These are phyloP conservation scores for Boletales sp. DNA, from an alignment of 768 basidiomycete genomes.

Conservation along the genomic window DNA sequence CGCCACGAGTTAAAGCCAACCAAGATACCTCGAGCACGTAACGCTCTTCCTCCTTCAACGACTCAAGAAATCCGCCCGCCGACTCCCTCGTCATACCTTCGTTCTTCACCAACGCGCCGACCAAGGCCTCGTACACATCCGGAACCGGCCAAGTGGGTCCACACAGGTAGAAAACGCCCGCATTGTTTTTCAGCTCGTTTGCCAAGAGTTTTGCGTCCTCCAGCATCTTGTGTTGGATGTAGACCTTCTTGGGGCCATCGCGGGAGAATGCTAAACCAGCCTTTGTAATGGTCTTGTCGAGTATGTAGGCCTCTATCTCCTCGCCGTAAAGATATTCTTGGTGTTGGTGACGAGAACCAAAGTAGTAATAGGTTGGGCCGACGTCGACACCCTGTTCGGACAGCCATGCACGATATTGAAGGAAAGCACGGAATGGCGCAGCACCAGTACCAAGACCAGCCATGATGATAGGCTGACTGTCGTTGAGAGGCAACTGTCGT, in stretches of 20 bases:
- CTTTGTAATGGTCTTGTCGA: slow-evolving; percentile 78
- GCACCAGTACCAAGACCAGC: slow-evolving; percentile 98
- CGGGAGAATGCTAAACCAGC: slow-evolving; percentile 96
- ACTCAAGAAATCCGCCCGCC: slow-evolving; percentile 83
- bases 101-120: slow-evolving; percentile 72
- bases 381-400: slow-evolving; percentile 70
- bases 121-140: slow-evolving; percentile 91
- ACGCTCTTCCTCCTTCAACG: slow-evolving; percentile 92
- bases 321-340: slow-evolving; percentile 97
- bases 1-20: not conserved
- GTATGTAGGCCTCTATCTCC: slow-evolving; percentile 91
- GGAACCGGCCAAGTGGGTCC: slow-evolving; percentile 99
- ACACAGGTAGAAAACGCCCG: slow-evolving; percentile 92
- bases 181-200: slow-evolving; percentile 64
- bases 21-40: slow-evolving; percentile 83
- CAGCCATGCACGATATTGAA: slow-evolving; percentile 90
- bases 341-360: slow-evolving; percentile 93
- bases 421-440: slow-evolving; percentile 98
- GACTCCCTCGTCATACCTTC: slow-evolving; percentile 57
- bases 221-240: slow-evolving; percentile 98
- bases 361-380: slow-evolving; percentile 97
- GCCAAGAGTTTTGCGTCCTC: slow-evolving; percentile 81
- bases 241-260: slow-evolving; percentile 88
- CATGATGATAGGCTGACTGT: slow-evolving; percentile 93
- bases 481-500: slow-evolving; percentile 72